A percentile compares a stretch with the other conserved stretches of the same genome.
phyloP scores from a whole-genome alignment of 805 yeast species.

The Wickerhamiella qilinensis region DNA sequence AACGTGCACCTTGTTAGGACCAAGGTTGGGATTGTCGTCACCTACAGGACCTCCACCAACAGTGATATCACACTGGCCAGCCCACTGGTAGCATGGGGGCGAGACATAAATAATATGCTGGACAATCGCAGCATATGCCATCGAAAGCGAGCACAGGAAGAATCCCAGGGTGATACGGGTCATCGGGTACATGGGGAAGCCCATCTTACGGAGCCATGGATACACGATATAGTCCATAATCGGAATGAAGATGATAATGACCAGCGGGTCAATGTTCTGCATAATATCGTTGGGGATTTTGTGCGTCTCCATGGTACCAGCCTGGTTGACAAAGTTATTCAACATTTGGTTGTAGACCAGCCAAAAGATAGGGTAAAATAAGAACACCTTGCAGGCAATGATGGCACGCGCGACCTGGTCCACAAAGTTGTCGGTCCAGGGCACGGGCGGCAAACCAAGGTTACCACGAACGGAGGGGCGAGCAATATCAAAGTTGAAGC shows the following conservation, averaged over 20 bases:
- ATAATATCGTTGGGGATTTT: conserved; percentile 70
- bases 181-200: conserved; percentile 48
- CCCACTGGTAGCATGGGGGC: conserved; percentile 54
- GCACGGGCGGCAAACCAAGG: conserved; percentile 23
- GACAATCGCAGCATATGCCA: conserved; percentile 62
- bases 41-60: conserved; percentile 6
- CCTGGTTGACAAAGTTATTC: conserved; percentile 57
- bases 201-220: conserved; percentile 33
- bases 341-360: conserved; percentile 58
- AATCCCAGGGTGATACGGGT: conserved; percentile 60
- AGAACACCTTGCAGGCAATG: conserved; percentile 57
- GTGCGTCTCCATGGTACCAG: conserved; percentile 57
- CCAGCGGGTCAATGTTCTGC: conserved; percentile 60
- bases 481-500: conserved; percentile 31
- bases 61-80: conserved; percentile 17
- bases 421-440: conserved; percentile 56
- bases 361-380: conserved; percentile 61
- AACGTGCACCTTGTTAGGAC: conserved; percentile 44
- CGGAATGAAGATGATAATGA: conserved; percentile 65
- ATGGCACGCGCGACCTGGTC: conserved; percentile 55
- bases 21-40: no score
- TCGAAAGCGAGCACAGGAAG: conserved; percentile 43
- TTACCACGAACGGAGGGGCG: conserved; percentile 40
- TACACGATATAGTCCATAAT: conserved; percentile 44
- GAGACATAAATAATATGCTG: conserved; percentile 53